Evolutionary conservation across 2,329 filamentous ascomycete species (phyloP), one percentile per base, ranked within the genome.

Genomic region (Fusarium cicatricum): DNA sequence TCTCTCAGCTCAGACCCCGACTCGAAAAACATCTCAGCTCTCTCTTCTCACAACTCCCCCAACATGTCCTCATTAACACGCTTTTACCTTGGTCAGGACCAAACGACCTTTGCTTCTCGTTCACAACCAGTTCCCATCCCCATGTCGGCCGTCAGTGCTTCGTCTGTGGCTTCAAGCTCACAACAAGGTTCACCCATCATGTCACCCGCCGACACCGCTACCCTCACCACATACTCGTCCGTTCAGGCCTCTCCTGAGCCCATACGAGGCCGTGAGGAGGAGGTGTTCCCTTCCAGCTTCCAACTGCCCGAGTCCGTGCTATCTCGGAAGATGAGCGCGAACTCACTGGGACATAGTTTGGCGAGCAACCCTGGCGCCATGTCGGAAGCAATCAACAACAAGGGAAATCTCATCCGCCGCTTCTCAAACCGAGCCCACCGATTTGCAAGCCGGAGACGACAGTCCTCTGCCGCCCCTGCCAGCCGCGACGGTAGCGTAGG

Each of bases 401-500:
- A 80, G 67, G 77, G 74, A 32, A 74, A 71, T 44, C 76, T 98
- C 52, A 96, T 98, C 64, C 87, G 95, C 60, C 86, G 93, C 60
- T 79, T 97, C 17, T 98, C 95, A 28, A 91, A 90, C 66, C 87
- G 89, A 58, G 91, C 92, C 6, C 86, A 86, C 40, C 88, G 85
- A 74, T 88, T 89, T 80, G 72, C 87, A 71, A 77, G 75, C 33
- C 83, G 88, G 56, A 86, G 92, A 60, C 85, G 93, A 58, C 88
- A 90, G 58, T 96, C 91, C 14, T 92, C 91, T 3, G 88, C 88
- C 1, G 85, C 90, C 38, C 85, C 90, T 16, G 86, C 88, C 57
- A 91, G 89, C 71, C 87, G 93, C 36, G 92, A 97, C 70, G 88
- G 90, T 58, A 97, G 93, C 71, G 89, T 92, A 21, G 95, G 95